These are phyloP conservation scores for Hirsutella minnesotensis DNA, from an alignment of 2,329 filamentous ascomycete species.

Conservation along the genomic window DNA sequence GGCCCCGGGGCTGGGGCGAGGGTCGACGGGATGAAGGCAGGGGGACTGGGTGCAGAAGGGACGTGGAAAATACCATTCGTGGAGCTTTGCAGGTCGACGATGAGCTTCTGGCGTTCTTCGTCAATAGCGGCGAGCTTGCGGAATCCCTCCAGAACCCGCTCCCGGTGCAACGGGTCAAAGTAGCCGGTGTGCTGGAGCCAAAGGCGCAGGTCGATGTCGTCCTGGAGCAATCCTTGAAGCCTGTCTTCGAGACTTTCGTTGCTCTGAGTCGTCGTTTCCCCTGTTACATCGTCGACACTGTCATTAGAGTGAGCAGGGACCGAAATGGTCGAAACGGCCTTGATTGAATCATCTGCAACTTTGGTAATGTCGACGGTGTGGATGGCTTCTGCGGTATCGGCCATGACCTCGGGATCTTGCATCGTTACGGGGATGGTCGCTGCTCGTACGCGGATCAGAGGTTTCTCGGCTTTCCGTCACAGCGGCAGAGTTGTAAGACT, in stretches of 20 bases:
- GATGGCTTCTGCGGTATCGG: too few relatives aligned
- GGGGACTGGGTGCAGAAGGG: background rate
- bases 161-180: constrained; percentile 10
- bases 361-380: too few relatives aligned
- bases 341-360: too few relatives aligned
- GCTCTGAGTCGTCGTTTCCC: too few relatives aligned
- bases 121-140: constrained; percentile 9
- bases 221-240: constrained; percentile 1
- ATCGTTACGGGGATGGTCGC: too few relatives aligned
- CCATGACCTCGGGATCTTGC: too few relatives aligned
- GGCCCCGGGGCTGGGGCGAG: background rate
- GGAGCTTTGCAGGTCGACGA: constrained; percentile 7
- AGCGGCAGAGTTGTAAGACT: too few relatives aligned
- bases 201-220: constrained; percentile 9
- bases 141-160: constrained; percentile 6
- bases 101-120: constrained; percentile 9
- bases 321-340: background rate
- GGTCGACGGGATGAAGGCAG: background rate
- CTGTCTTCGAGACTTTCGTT: too few relatives aligned
- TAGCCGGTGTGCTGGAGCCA: constrained; percentile 15
- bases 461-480: too few relatives aligned
- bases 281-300: too few relatives aligned
- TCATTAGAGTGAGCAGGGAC: too few relatives aligned
- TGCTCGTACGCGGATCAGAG: too few relatives aligned
- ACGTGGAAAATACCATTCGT: background rate